Evolutionary conservation across 163 green algal species (phyloP).

Genomic region (Scenedesmus sp.): DNA sequence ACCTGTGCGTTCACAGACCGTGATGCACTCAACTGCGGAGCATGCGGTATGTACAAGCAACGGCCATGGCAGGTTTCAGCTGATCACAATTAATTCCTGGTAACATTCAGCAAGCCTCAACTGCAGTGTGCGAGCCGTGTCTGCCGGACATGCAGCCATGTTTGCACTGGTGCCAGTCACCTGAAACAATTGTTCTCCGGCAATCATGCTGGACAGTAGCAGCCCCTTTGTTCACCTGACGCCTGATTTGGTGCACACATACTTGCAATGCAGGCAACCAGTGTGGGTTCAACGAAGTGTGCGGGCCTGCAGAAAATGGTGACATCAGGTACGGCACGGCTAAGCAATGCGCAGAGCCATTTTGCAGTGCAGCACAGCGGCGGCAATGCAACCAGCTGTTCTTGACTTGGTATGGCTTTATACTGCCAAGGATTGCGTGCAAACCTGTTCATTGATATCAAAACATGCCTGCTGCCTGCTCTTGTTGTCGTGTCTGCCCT

Average conservation of each 20-base stretch:
- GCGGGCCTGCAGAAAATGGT: neutral
- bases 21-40: constrained; percentile 5
- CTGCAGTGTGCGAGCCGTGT: no score
- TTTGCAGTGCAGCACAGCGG: no score
- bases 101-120: no score
- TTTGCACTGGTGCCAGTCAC: no score
- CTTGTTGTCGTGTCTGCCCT: neutral
- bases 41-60: neutral
- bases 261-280: neutral
- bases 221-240: neutral
- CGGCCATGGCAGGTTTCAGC: no score
- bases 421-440: no score
- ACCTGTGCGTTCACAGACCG: neutral
- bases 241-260: neutral
- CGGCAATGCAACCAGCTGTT: no score
- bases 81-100: no score
- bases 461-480: neutral
- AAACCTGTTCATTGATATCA: neutral
- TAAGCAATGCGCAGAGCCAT: no score
- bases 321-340: neutral
- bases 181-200: no score
- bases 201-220: neutral
- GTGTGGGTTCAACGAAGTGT: constrained; percentile 1
- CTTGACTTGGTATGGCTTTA: no score
- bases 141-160: no score